These are phyloP conservation scores for Tetrahymena malaccensis DNA, from an alignment of 73 alveolate genomes.

Conservation along the genomic window DNA sequence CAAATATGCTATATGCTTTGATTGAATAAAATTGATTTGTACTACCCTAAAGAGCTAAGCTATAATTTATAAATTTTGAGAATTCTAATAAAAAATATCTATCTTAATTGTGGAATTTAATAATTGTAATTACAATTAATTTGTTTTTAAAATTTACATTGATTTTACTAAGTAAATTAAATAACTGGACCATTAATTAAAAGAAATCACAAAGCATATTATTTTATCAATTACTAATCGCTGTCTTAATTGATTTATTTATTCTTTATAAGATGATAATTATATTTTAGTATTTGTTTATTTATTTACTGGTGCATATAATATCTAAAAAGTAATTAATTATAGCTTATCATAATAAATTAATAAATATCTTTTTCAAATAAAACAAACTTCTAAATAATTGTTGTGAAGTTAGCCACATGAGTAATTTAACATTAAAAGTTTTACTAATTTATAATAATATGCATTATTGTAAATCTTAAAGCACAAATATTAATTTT, in stretches of 20 bases:
- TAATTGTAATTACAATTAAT: background rate
- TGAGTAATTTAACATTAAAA: too few species aligned
- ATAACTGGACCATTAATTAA: background rate
- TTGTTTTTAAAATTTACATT: background rate
- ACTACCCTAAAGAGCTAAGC: background rate
- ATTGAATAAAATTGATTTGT: background rate
- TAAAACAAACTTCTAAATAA: too few species aligned
- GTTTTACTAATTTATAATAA: too few species aligned
- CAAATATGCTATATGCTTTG: background rate
- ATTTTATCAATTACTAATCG: too few species aligned
- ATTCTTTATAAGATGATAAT: background rate
- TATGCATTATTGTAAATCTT: too few species aligned
- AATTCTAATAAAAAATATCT: background rate
- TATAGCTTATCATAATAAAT: too few species aligned
- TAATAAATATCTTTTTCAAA: too few species aligned
- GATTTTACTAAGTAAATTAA: too few species aligned
- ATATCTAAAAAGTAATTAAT: background rate
- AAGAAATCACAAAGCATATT: too few species aligned
- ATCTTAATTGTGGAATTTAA: background rate
- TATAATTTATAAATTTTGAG: background rate
- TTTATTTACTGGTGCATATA: background rate
- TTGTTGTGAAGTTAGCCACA: too few species aligned
- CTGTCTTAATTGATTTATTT: background rate
- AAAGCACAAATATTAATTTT: too few species aligned
- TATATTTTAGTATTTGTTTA: background rate